Evolutionary conservation across 495 filamentous ascomycete genomes (phyloP), one percentile per base, ranked within the genome.

Genomic region (Penicillium antarcticum): DNA sequence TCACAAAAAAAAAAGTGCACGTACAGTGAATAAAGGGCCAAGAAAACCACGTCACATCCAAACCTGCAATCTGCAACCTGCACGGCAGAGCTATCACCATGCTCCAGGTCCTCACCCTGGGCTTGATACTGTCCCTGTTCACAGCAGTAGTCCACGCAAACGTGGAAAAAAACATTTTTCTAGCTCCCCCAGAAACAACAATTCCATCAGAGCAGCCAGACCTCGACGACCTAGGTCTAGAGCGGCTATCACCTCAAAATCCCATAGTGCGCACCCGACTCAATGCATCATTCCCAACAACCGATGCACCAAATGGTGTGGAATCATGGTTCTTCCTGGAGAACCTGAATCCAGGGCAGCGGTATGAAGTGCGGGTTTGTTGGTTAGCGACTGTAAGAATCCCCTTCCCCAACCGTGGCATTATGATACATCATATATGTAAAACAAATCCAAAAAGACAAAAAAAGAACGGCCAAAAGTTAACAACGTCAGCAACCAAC

Each of bases 361-460:
- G 92, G 52, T 96, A 97, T 74, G 94, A 98, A 74, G 82, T 96
- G 29, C 82, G 94, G 18, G 77, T 97, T 53, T 98, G 94, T 70
- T 98, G 94, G 94, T 75, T 88, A 55, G 94, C 94, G 37, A 95
- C 85, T 26, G 92, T 95, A 80, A 69, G 87, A 78, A n/a, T 37
- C 40, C 47, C 31, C 11, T 17, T 36, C 40, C 47, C 31, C 16
- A 12, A 34, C 18, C 5, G 1, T 13, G 7, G 8, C 26, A 29
- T 29, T 29, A 14, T 5, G 5, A 14, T 14, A 31, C 31, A 21
- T 45, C 34, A 35, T 38, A 36, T 24, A 14, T 18, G 37, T 21
- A 24, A 23, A 17, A 17, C 2, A 18, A 33, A 34, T 11, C 17
- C 11, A 41, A 2, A 17, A 11, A 23, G 16, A 19, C 17, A 45